Evolutionary conservation across 1,284 basidiomycete genomes (phyloP).

Genomic region (Chalciporus sp.): DNA sequence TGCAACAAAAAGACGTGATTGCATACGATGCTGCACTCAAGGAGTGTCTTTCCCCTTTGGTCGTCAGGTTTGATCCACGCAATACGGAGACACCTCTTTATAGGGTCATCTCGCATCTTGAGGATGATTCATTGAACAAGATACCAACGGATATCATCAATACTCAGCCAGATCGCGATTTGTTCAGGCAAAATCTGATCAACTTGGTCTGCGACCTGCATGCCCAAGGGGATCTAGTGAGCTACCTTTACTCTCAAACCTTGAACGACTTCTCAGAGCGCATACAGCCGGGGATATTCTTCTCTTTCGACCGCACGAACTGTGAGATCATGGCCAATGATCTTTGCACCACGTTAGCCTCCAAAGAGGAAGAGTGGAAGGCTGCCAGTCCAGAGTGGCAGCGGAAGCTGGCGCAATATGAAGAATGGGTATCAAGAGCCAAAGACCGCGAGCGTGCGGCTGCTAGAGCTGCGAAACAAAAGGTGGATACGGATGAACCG

Average conservation of each 20-base stretch:
- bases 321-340: constrained; percentile 56
- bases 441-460: constrained; percentile 48
- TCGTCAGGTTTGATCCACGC: constrained; percentile 41
- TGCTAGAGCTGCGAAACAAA: constrained; percentile 38
- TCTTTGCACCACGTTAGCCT: constrained; percentile 41
- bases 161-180: constrained; percentile 29
- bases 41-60: constrained; percentile 40
- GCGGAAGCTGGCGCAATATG: constrained; percentile 52
- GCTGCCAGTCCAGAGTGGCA: constrained; percentile 49
- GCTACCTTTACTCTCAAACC: constrained; percentile 22
- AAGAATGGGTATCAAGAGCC: constrained; percentile 47
- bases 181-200: constrained; percentile 48
- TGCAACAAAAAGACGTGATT: constrained; percentile 62
- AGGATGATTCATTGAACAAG: constrained; percentile 38
- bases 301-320: constrained; percentile 61
- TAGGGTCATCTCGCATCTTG: constrained; percentile 43
- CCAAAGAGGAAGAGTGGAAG: constrained; percentile 54
- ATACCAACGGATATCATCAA: constrained; percentile 31
- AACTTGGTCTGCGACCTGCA: constrained; percentile 58
- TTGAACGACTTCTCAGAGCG: constrained; percentile 4
- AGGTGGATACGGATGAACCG: constrained; percentile 39
- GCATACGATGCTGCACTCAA: constrained; percentile 59
- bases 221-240: constrained; percentile 50
- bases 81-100: constrained; percentile 39
- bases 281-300: constrained; percentile 63